Base-by-base conservation (phyloP, 2,329 filamentous ascomycete species). In the Teratosphaeria gauchensis region DNA sequence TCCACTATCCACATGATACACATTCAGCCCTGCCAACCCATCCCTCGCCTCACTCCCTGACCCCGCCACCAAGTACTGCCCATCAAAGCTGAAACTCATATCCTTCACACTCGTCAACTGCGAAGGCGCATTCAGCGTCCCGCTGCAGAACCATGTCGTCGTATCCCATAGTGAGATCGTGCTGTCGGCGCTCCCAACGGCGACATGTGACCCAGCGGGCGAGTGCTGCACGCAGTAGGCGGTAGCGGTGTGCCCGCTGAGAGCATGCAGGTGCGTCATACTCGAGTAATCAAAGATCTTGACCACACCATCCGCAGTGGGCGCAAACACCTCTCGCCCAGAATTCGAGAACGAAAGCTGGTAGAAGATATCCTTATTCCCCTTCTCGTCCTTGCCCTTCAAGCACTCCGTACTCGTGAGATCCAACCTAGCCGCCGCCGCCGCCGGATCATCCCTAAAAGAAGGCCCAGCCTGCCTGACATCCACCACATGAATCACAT, bases 111-210 rank as follows among this genome's bases (percentile, higher is more conserved):
- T 84, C 21, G 62, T 63, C 6, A 31, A 19, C 46, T 61, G 59
- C 6, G n/a, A 33, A 7, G 54, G 54, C 38, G 54, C 38, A 21
- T 55, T 38, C 51, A 91, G 77, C 1, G 87, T 90, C 61, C 85
- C 81, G 67, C 86, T 82, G 68, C 88, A 91, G 58, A 89, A 83
- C 87, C 88, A 91, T 64, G 89, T 85, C 48, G 80, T 80, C 3
- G 88, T 91, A 67, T 92, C 88, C 86, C 88, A 92, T 2, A 92
- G 76, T 4, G 86, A 80, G 64, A 92, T 87, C 55, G 90, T 81
- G 1, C 86, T 87, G 68, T 92, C 89, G 9, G 85, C 84, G 9
- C 87, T 88, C 32, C 88, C 89, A 0, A 87, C 88, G 0, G 89
- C 89, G 52, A 92, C 77, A 68, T 85, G 88, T 51, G 84, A 80